Base-by-base conservation (phyloP, 805 yeast genomes). In the Ogataea parapolymorpha region DNA sequence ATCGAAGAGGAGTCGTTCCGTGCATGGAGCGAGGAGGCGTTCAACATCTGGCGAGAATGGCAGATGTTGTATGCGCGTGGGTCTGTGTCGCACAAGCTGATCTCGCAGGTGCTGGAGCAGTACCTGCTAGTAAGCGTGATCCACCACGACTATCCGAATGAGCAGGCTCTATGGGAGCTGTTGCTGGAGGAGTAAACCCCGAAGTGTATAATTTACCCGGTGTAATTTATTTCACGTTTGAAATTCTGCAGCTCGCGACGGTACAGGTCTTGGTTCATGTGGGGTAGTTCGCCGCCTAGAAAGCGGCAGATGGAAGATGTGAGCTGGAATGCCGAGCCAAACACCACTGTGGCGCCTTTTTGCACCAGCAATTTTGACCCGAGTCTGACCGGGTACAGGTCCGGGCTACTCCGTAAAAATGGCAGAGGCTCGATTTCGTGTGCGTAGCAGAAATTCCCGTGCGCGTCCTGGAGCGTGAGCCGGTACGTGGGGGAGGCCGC, bases 11-110 rank as follows among this genome's bases (percentile, higher is more conserved):
- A 89, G 53, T 87, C 97, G 2, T 91, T 93, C 68, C 77, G 77
- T 51, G 96, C 96, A 0, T 93, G 99, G 99, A 78, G 83, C 52
- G 97, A 90, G 55, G 99, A 93, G 62, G 95, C 96, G 0, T 93
- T 88, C 63, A 74, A 79, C 42, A 84, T 93, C 45, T 86, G 97
- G 93, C 65, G 71, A 29, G 95, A 90, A 61, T 93, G 99, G 99
- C 85, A 84, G 35, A 73, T 82, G 49, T 70, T 93, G 41, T 93
- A 89, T 60, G 75, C 79, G 49, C 66, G 72, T 68, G 65, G 63
- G 60, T 63, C 80, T 11, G 65, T 65, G 18, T 67, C 89, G n/a
- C 77, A 72, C 55, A 65, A 75, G 35, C 71, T 91, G 52, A 72
- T 93, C 48, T 75, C 76, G 41, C 58, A 68, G 14, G 71, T 88